A percentile compares a stretch with the other conserved stretches of the same genome.
Conservation (phyloP, 75 land plant species). For the Cryptomeria japonica region DNA sequence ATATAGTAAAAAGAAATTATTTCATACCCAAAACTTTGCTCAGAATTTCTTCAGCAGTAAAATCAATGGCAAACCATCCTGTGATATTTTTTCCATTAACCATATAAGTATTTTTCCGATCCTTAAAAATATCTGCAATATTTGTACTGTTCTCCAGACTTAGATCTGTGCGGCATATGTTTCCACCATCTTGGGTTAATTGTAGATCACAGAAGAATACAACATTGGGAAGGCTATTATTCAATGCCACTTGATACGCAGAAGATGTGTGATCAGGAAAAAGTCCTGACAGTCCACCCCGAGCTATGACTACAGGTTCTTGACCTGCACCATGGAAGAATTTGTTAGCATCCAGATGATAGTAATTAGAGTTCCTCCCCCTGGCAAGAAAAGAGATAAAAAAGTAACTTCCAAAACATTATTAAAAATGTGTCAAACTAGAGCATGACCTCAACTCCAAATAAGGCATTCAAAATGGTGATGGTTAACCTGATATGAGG, state of each 20-base stretch:
- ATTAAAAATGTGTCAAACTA: neutral
- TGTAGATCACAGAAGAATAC: conserved; percentile 60
- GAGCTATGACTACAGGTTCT: conserved; percentile 59
- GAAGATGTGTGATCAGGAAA: conserved; percentile 61
- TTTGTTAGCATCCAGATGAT: neutral
- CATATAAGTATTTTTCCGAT: conserved; percentile 28
- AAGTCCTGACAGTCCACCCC: conserved; percentile 78
- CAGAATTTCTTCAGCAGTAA: conserved; percentile 24
- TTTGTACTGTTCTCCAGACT: conserved; percentile 50
- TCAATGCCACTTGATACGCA: conserved; percentile 40
- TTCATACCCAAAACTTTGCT: conserved; percentile 32
- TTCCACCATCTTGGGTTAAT: conserved; percentile 43
- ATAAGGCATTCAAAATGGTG: neutral
- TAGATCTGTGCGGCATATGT: conserved; percentile 54
- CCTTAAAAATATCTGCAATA: conserved; percentile 27
- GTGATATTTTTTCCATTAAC: conserved; percentile 42
- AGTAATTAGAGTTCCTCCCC: neutral
- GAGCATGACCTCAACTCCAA: neutral
- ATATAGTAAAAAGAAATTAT: neutral
- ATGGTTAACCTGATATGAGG: neutral
- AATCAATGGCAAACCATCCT: conserved; percentile 73
- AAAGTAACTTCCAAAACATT: neutral
- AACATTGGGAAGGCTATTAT: conserved; percentile 17
- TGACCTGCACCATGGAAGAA: conserved; percentile 35
- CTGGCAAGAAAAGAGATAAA: neutral